Conservation (phyloP, 805 yeast genomes). For the Teunomyces lycoperdinae region DNA sequence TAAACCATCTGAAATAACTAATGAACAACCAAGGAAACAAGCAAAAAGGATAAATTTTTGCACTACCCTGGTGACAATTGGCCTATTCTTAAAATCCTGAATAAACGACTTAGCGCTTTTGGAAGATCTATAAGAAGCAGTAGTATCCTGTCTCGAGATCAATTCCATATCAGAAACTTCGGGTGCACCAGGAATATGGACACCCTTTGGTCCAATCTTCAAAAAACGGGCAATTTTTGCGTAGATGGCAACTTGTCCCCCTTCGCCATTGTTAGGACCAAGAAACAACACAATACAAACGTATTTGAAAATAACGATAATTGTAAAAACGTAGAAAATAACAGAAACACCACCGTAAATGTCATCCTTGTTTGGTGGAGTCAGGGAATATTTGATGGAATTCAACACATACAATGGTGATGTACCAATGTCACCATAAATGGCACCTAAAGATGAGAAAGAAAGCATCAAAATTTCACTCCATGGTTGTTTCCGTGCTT, state of each 20-base stretch:
- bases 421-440: slow-evolving; percentile 63
- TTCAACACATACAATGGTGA: slow-evolving; percentile 54
- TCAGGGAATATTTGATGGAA: slow-evolving; percentile 24
- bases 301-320: slow-evolving; percentile 53
- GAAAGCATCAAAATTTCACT: slow-evolving; percentile 26
- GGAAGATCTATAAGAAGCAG: slow-evolving; percentile 20
- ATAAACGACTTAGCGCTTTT: slow-evolving; percentile 11
- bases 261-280: slow-evolving; percentile 61
- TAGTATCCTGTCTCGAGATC: slow-evolving; percentile 38
- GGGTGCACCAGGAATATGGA: slow-evolving; percentile 39
- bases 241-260: slow-evolving; percentile 64
- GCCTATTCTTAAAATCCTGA: slow-evolving; percentile 17
- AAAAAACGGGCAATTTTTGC: slow-evolving; percentile 52
- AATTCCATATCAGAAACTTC: slow-evolving; percentile 27
- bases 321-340: slow-evolving; percentile 53
- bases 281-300: slow-evolving; percentile 44
- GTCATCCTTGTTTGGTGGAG: slow-evolving; percentile 36
- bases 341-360: slow-evolving; percentile 51
- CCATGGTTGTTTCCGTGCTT: slow-evolving; percentile 14
- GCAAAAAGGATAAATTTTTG: slow-evolving; percentile 32
- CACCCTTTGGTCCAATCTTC: slow-evolving; percentile 46
- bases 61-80: slow-evolving; percentile 25
- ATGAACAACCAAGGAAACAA: slow-evolving; percentile 54
- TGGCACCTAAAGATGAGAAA: slow-evolving; percentile 55
- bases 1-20: slow-evolving; percentile 58